Evolutionary conservation across 2,329 filamentous ascomycete genomes (phyloP), one percentile per base, ranked within the genome.

Genomic region (Phialophora macrospora): DNA sequence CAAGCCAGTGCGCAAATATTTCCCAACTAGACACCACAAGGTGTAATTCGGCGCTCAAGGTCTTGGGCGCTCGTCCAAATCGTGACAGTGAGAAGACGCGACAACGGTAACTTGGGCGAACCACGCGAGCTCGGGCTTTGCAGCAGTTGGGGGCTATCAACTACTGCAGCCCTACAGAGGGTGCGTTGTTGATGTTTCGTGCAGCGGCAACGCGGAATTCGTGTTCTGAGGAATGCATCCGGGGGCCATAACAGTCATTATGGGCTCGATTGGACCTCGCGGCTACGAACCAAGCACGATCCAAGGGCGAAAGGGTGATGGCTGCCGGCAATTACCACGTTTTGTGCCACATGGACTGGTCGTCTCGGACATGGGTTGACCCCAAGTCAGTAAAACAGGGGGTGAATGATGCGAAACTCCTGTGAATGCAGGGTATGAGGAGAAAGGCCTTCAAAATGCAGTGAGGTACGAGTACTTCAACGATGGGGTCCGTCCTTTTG

Each of bases 161-260:
- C 22, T 14, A 6, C 46, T 60, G 49, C 58, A 60, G 58, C 58
- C 58, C 58, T 60, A 60, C 12, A 28, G 54, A 48, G 58, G 46
- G 48, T 4, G 46, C 22, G 26, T 44, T 14, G 32, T 60, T 20
- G 12, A 26, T 24, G 46, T 55, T 17, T 30, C 24, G 17, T n/a
- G 28, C 5, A 55, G 48, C n/a, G 17, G 20, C 28, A 55, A 32
- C 12, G 24, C 34, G 52, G 52, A 55, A 8, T 55, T 34, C 52
- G 52, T 55, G 28, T 26, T 20, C 26, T 28, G 28, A 55, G 26
- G 8, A 14, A 30, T 34, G 12, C 24, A 32, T 30, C n/a, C 26
- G 24, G 52, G 52, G 52, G 24, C 26, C 4, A 28, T 24, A 34
- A 32, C 4, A 20, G 8, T 17, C 1, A 3, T 22, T n/a, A 14